Percentiles rank a stretch among this genome's conserved stretches.
phyloP scores from a whole-genome alignment of 495 filamentous ascomycete species.

The Copromyces sp. region DNA sequence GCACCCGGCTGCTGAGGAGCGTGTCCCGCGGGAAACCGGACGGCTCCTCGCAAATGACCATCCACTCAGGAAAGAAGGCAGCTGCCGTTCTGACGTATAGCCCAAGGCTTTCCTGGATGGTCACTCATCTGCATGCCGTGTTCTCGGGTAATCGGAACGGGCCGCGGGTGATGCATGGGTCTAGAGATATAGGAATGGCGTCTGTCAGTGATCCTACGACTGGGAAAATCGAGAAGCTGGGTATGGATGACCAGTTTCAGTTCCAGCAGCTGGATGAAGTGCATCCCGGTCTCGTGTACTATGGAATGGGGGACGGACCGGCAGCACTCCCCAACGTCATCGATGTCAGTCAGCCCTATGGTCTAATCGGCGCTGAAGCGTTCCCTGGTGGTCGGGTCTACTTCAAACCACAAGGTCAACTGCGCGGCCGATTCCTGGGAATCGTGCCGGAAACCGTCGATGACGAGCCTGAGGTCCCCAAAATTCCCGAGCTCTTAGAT shows the following conservation, averaged over 20 bases:
- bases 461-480: slow-evolving; percentile 58
- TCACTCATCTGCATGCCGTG: slow-evolving; percentile 65
- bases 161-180: slow-evolving; percentile 71
- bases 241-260: slow-evolving; percentile 59
- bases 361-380: slow-evolving; percentile 76
- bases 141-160: slow-evolving; percentile 60
- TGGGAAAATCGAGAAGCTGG: slow-evolving; percentile 78
- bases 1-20: slow-evolving; percentile 75
- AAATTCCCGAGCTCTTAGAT: slow-evolving; percentile 48
- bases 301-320: slow-evolving; percentile 66
- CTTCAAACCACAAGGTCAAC: slow-evolving; percentile 64
- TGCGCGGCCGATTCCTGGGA: slow-evolving; percentile 64
- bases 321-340: slow-evolving; percentile 72
- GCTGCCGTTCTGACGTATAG: slow-evolving; percentile 62
- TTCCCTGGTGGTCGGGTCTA: slow-evolving; percentile 69
- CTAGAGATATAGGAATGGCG: slow-evolving; percentile 61
- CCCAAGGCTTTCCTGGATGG: slow-evolving; percentile 61
- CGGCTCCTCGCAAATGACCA: slow-evolving; percentile 23
- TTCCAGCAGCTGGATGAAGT: slow-evolving; percentile 68
- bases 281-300: slow-evolving; percentile 62
- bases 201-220: slow-evolving; percentile 65
- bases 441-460: slow-evolving; percentile 36
- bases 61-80: slow-evolving; percentile 47
- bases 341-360: slow-evolving; percentile 78
- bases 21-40: slow-evolving; percentile 60